Evolutionary conservation across 371 early-diverging fungal genomes (phyloP), one percentile per base, ranked within the genome.

Genomic region (Mucor lusitanicus): DNA sequence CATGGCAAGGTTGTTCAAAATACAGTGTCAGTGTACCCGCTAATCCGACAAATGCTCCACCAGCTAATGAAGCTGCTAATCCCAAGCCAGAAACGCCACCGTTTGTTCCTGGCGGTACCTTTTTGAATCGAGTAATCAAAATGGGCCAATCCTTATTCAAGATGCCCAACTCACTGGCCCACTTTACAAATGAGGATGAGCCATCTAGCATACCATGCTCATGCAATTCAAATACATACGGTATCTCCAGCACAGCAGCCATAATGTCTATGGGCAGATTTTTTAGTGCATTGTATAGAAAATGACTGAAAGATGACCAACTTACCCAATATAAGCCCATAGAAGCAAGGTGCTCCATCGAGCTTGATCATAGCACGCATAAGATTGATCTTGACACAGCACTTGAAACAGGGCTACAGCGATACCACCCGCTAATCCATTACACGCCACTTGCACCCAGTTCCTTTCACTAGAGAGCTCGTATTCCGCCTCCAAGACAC

Each of bases 81-180:
- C 93, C 93, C 25, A 91, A 67, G 21, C 79, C 77, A 12, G 89
- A 87, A 1, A 92, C 78, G 5, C 92, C 96, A 17, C 95, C 97
- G 75, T 95, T 96, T 7, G 95, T 96, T 5, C 95, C 97, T 37
- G 91, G 91, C 1, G 97, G 97, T 2, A 96, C 94, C 40, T 75
- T 67, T 40, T 76, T 64, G 23, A 89, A 71, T 0, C 85, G 87
- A 6, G 94, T 94, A 54, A 96, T 93, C 6, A 95, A 79, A 11
- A 84, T 74, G 5, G 97, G 97, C 86, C 86, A 88, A 25, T 78
- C 73, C 37, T 80, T 82, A 67, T 87, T 90, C 28, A 96, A 77
- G 21, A 94, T 87, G 1, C 96, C 96, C 21, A 95, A 78, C 74
- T 95, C 96, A 78, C 92, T 91, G 9, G 95, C 91, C 94, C 93